phyloP scores from a whole-genome alignment of 2,329 filamentous ascomycete genomes.

The Exophiala alcalophila region DNA sequence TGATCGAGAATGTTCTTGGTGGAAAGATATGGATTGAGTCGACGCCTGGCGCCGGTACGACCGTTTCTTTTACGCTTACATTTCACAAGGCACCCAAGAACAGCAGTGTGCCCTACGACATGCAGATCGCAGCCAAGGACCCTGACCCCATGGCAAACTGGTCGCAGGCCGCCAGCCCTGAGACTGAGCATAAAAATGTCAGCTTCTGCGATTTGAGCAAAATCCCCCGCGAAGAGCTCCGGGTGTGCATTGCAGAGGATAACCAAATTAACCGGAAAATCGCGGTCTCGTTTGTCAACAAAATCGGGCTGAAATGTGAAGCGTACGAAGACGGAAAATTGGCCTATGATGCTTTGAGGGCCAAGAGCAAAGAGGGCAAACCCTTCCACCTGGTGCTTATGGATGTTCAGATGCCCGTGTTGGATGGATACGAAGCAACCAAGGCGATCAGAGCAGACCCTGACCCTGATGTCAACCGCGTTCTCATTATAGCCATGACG shows the following conservation, averaged over 20 bases:
- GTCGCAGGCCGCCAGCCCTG: slow-evolving; percentile 45
- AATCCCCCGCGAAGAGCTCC: slow-evolving; percentile 72
- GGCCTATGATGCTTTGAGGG: slow-evolving; percentile 39
- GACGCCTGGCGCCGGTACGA: slow-evolving; percentile 54
- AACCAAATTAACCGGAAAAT: slow-evolving; percentile 47
- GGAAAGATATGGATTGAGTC: slow-evolving; percentile 60
- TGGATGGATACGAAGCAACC: slow-evolving; percentile 51
- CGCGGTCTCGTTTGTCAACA: slow-evolving; percentile 45
- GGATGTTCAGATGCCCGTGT: slow-evolving; percentile 50
- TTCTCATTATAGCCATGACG: slow-evolving; percentile 97
- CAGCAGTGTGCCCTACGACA: slow-evolving; percentile 53
- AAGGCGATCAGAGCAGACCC: slow-evolving; percentile 56
- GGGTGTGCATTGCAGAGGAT: slow-evolving; percentile 91
- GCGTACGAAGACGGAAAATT: slow-evolving; percentile 80
- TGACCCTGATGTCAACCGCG: slow-evolving; percentile 71
- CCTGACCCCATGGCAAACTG: slow-evolving; percentile 57
- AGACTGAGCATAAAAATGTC: slow-evolving; percentile 43
- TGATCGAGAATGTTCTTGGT: slow-evolving; percentile 60
- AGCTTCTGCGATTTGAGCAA: slow-evolving; percentile 65
- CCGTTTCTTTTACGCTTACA: slow-evolving; percentile 68
- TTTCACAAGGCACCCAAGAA: slow-evolving; percentile 77
- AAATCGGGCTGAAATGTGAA: slow-evolving; percentile 77
- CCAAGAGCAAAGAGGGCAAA: slow-evolving; percentile 32
- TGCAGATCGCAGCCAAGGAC: slow-evolving; percentile 39
- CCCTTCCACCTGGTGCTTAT: slow-evolving; percentile 49